These are phyloP conservation scores for Chamaenerion angustifolium DNA, from an alignment of 345 rosid species.

Conservation along the genomic window DNA sequence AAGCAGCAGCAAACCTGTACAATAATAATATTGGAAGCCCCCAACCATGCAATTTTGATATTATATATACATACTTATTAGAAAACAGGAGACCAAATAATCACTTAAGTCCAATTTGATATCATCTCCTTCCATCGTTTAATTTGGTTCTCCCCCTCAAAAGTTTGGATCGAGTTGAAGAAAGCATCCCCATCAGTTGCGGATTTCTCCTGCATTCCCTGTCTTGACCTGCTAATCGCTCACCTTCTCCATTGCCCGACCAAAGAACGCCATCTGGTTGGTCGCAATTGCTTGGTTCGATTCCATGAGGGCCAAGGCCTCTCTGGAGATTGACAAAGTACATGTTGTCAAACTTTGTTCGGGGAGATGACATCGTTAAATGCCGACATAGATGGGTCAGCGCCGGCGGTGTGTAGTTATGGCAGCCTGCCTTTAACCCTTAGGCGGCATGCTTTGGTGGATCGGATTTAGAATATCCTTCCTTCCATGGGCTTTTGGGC, in stretches of 20 bases:
- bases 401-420: constrained; percentile 29
- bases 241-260: constrained; percentile 41
- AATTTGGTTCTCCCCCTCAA: not conserved
- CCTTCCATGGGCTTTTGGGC: too few relatives aligned
- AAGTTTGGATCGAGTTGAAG: constrained; percentile 18
- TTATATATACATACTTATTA: too few relatives aligned
- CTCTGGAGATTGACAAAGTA: constrained; percentile 39
- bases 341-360: constrained; percentile 66
- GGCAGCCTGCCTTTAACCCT: constrained; percentile 31
- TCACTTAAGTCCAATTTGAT: too few relatives aligned
- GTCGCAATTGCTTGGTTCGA: constrained; percentile 30
- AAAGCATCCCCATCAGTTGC: constrained; percentile 49
- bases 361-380: constrained; percentile 58
- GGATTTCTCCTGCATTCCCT: constrained; percentile 37
- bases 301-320: constrained; percentile 40
- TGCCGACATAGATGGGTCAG: constrained; percentile 38
- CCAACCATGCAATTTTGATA: too few relatives aligned
- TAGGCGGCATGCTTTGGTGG: constrained; percentile 33
- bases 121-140: too few relatives aligned
- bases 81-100: too few relatives aligned
- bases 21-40: too few relatives aligned
- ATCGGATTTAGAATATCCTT: constrained; percentile 8
- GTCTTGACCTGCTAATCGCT: constrained; percentile 28
- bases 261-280: constrained; percentile 37
- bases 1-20: too few relatives aligned